Evolutionary conservation across 495 filamentous ascomycete species (phyloP).

Genomic region (Cercophora sp.): DNA sequence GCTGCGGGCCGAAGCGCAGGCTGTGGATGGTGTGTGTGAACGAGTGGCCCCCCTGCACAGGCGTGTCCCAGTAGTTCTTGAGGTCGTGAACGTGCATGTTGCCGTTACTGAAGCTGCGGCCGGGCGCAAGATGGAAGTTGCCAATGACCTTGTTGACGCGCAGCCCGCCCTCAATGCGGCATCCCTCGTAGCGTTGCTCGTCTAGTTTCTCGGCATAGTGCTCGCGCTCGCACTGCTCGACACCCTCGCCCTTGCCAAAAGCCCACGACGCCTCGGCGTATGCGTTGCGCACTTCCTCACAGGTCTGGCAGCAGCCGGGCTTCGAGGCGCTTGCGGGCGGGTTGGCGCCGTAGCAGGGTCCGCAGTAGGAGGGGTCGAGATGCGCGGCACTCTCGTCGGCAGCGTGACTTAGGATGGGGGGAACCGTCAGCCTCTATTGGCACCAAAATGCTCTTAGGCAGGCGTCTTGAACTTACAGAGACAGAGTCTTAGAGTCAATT

Average conservation of each 20-base stretch:
- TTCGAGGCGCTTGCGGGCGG: slow-evolving; percentile 66
- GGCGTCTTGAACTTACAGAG: slow-evolving; percentile 68
- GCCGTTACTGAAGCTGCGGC: slow-evolving; percentile 85
- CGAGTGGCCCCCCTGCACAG: slow-evolving; percentile 63
- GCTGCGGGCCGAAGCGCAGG: slow-evolving; percentile 88
- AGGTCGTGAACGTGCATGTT: slow-evolving; percentile 98
- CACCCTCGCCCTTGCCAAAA: slow-evolving; percentile 84
- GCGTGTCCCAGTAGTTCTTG: slow-evolving; percentile 78
- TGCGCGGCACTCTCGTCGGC: slow-evolving; percentile 67
- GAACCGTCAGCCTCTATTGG: no score
- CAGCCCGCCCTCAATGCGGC: slow-evolving; percentile 87
- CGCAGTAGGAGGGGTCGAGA: slow-evolving; percentile 89
- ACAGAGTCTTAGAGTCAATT: slow-evolving; percentile 67
- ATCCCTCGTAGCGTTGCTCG: slow-evolving; percentile 84
- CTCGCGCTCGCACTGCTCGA: slow-evolving; percentile 94
- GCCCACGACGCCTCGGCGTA: slow-evolving; percentile 88
- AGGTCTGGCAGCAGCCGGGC: slow-evolving; percentile 89
- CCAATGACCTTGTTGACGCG: slow-evolving; percentile 97
- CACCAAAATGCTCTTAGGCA: no score
- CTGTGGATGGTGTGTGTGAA: slow-evolving; percentile 89
- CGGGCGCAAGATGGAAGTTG: slow-evolving; percentile 98
- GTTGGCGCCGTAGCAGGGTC: slow-evolving; percentile 82
- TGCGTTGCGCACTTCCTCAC: slow-evolving; percentile 91
- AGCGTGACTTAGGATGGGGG: slow-evolving; percentile 45
- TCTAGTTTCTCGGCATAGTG: slow-evolving; percentile 85